Conservation (phyloP, 2,329 filamentous ascomycete species). For the Emydomyces testavorans region DNA sequence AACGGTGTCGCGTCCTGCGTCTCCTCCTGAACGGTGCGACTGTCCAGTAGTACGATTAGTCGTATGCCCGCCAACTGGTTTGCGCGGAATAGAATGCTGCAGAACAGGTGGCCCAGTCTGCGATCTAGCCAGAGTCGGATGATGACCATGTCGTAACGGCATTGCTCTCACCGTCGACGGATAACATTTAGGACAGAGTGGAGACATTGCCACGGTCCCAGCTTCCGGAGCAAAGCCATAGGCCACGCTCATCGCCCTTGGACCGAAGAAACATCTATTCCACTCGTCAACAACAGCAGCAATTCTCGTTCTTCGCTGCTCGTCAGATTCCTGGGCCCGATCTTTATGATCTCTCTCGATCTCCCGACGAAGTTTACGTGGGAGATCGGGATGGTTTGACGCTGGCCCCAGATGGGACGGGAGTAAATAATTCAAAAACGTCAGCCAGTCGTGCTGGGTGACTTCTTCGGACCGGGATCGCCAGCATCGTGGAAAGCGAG, state of each 20-base stretch:
- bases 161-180: slow-evolving; percentile 27
- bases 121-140: slow-evolving; percentile 7
- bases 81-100: slow-evolving; percentile 12
- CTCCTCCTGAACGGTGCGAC: neutral
- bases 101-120: slow-evolving; percentile 7
- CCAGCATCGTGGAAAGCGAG: slow-evolving; percentile 35
- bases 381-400: slow-evolving; percentile 25
- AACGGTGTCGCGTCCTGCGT: neutral
- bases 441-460: slow-evolving; percentile 35
- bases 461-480: slow-evolving; percentile 26
- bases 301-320: slow-evolving; percentile 30
- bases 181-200: slow-evolving; percentile 33
- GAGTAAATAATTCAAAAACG: slow-evolving; percentile 34
- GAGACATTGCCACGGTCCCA: slow-evolving; percentile 25
- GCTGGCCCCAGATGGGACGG: slow-evolving; percentile 31
- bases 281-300: slow-evolving; percentile 33
- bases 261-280: slow-evolving; percentile 35
- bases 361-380: slow-evolving; percentile 30
- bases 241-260: slow-evolving; percentile 26
- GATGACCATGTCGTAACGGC: slow-evolving; percentile 19
- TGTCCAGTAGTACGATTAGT: neutral
- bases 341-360: slow-evolving; percentile 34
- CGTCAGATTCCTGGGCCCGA: slow-evolving; percentile 33
- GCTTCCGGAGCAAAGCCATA: slow-evolving; percentile 29
- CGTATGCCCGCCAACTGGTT: slow-evolving; percentile 12